phyloP scores from a whole-genome alignment of 2,329 filamentous ascomycete species.

The Ophiosphaerella herpotricha region DNA sequence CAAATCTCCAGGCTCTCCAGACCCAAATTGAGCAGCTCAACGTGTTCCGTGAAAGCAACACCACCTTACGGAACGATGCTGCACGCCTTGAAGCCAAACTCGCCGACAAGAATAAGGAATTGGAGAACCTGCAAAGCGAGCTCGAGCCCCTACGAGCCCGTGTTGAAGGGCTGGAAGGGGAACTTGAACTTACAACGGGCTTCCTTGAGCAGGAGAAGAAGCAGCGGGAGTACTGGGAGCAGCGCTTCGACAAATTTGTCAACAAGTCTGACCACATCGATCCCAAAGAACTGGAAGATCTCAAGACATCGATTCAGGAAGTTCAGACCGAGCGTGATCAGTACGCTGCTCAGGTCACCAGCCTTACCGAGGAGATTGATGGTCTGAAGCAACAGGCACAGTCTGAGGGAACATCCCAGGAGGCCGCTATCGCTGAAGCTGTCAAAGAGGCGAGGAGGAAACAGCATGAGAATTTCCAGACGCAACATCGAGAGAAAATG shows the following conservation, averaged over 20 bases:
- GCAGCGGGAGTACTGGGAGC: conserved; percentile 93
- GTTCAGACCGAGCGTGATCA: conserved; percentile 58
- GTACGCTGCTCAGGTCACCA: conserved; percentile 56
- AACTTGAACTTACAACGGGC: conserved; percentile 79
- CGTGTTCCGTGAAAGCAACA: conserved; percentile 91
- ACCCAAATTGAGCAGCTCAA: conserved; percentile 96
- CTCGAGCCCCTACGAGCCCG: conserved; percentile 82
- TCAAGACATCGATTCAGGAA: conserved; percentile 75
- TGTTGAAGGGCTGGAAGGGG: conserved; percentile 80
- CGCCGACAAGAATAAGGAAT: conserved; percentile 71
- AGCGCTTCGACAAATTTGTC: conserved; percentile 92
- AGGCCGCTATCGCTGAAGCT: conserved; percentile 18
- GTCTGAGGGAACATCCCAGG: conserved; percentile 49
- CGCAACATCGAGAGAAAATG: conserved; percentile 38
- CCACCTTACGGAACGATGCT: conserved; percentile 84
- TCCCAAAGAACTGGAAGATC: conserved; percentile 85
- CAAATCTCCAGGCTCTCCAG: conserved; percentile 88
- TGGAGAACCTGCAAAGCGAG: conserved; percentile 74
- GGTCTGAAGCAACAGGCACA: conserved; percentile 47
- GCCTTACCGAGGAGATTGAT: conserved; percentile 53
- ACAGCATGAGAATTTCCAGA: conserved; percentile 62
- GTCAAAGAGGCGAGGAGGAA: conserved; percentile 56
- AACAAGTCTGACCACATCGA: conserved; percentile 96
- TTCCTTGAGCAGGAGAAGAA: conserved; percentile 88
- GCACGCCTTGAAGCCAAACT: conserved; percentile 78